Evolutionary conservation across 2,329 filamentous ascomycete species (phyloP).

Genomic region (Metarhizium anisopliae): DNA sequence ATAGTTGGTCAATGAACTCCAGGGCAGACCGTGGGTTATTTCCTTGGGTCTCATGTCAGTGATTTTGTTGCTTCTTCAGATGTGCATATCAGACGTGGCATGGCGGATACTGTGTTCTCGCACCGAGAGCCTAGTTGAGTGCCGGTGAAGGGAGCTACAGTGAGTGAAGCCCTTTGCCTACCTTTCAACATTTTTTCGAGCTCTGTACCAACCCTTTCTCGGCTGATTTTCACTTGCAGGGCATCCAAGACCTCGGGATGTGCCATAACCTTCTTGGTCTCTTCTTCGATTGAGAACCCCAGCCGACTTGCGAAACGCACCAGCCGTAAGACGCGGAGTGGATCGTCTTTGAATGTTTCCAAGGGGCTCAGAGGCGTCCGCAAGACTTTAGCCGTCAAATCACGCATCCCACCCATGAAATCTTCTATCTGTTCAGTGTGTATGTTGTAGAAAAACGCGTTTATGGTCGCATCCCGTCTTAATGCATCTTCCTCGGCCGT

Average conservation of each 20-base stretch:
- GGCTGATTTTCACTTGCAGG: slow-evolving; percentile 80
- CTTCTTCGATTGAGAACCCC: slow-evolving; percentile 65
- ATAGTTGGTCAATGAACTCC: slow-evolving; percentile 55
- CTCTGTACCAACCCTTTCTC: slow-evolving; percentile 81
- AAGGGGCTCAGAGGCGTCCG: slow-evolving; percentile 79
- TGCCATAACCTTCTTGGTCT: slow-evolving; percentile 65
- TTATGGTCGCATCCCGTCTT: slow-evolving; percentile 85
- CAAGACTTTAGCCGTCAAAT: slow-evolving; percentile 66
- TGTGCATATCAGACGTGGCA: neutral
- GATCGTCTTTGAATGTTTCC: slow-evolving; percentile 92
- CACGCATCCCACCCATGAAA: slow-evolving; percentile 68
- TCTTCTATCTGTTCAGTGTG: slow-evolving; percentile 75
- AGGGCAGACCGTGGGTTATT: slow-evolving; percentile 53
- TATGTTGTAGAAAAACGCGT: slow-evolving; percentile 93
- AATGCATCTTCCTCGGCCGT: slow-evolving; percentile 84
- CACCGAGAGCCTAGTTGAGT: neutral
- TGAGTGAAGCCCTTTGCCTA: neutral
- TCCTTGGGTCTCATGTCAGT: slow-evolving; percentile 24
- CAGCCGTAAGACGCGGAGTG: slow-evolving; percentile 74
- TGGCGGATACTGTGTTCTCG: neutral
- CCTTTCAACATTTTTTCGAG: slow-evolving; percentile 78
- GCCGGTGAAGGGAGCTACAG: neutral
- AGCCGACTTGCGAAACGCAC: slow-evolving; percentile 86
- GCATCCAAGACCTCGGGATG: slow-evolving; percentile 69
- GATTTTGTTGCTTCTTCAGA: neutral